phyloP scores from a whole-genome alignment of 2,329 filamentous ascomycete genomes.

The Xylariales sp. region DNA sequence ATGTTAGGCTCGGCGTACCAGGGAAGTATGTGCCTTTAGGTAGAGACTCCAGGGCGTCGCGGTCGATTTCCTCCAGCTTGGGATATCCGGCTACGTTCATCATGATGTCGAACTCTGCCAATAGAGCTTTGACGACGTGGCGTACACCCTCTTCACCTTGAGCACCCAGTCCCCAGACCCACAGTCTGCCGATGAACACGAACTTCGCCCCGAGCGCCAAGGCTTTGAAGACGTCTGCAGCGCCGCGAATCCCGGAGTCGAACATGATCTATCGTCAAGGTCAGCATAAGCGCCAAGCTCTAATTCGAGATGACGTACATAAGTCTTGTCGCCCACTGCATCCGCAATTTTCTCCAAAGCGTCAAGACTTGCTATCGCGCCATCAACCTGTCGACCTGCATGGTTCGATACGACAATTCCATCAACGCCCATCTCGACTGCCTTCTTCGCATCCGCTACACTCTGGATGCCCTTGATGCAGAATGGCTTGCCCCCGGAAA shows the following conservation, averaged over 20 bases:
- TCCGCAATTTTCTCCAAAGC: slow-evolving; percentile 54
- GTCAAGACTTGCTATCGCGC: slow-evolving; percentile 54
- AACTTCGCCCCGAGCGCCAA: slow-evolving; percentile 58
- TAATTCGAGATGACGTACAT: slow-evolving; percentile 18
- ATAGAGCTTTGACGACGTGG: slow-evolving; percentile 56
- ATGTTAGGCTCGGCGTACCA: slow-evolving; percentile 12
- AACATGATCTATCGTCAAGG: slow-evolving; percentile 50
- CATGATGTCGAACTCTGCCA: slow-evolving; percentile 59
- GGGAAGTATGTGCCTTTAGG: slow-evolving; percentile 34
- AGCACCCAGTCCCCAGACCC: slow-evolving; percentile 56
- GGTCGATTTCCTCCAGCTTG: slow-evolving; percentile 46
- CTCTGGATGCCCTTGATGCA: slow-evolving; percentile 60
- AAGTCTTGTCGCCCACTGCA: slow-evolving; percentile 27
- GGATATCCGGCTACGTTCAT: slow-evolving; percentile 55
- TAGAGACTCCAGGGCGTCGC: slow-evolving; percentile 34
- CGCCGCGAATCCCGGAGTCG: slow-evolving; percentile 54
- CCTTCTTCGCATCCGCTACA: slow-evolving; percentile 51
- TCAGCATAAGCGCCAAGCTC: background rate
- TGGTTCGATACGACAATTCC: slow-evolving; percentile 53
- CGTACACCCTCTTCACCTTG: slow-evolving; percentile 56
- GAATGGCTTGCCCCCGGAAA: slow-evolving; percentile 55
- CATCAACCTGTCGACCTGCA: slow-evolving; percentile 56
- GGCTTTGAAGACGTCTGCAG: slow-evolving; percentile 56
- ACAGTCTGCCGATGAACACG: slow-evolving; percentile 56
- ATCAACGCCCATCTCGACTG: slow-evolving; percentile 43